Base-by-base conservation (phyloP, 352 stramenopile genomes). In the Pythium scleroteichum region DNA sequence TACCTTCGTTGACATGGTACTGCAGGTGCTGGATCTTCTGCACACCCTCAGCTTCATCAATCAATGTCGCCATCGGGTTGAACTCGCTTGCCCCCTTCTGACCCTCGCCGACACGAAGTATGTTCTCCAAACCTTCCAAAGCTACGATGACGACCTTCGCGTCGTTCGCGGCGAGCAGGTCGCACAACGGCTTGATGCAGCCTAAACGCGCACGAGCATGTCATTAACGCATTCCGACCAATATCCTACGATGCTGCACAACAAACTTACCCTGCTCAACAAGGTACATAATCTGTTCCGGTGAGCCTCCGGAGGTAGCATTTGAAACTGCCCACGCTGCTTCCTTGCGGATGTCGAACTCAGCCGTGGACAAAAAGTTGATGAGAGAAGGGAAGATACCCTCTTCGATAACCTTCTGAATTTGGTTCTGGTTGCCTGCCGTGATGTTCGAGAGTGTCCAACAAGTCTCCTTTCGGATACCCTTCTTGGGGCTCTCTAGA, bases 391-490 rank as follows among this genome's bases (percentile, higher is more conserved):
- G 95, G 62, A 99, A 97, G 69, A 99, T 98, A 56, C 98, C 96
- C 42, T 90, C 93, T 49, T 99, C 94, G 60, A 99, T 95, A 44
- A 99, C 97, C 29, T 88, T 90, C 73, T 99, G 95, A 56, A 99
- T 99, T 84, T 99, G 97, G 65, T 99, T 92, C 78, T 98, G 94
- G 82, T 97, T 99, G 45, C 97, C 97, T 5, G 97, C 97, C 24
- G 97, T 99, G 73, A 99, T 99, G 79, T 99, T 99, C 22, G 96
- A 99, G 59, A 99, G 95, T 26, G 97, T 99, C 97, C 97, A 99
- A 82, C 97, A 99, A 3, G 97, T 96, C 75, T 99, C 97, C 76
- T 99, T 99, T 59, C 97, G 86, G 69, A 99, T 99, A 4, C 95
- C 94, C 76, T 99, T 99, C 84, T 99, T 99, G 5, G 91, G 89